Evolutionary conservation across 2,329 filamentous ascomycete species (phyloP), one percentile per base, ranked within the genome.

Genomic region (Xylariales sp.): DNA sequence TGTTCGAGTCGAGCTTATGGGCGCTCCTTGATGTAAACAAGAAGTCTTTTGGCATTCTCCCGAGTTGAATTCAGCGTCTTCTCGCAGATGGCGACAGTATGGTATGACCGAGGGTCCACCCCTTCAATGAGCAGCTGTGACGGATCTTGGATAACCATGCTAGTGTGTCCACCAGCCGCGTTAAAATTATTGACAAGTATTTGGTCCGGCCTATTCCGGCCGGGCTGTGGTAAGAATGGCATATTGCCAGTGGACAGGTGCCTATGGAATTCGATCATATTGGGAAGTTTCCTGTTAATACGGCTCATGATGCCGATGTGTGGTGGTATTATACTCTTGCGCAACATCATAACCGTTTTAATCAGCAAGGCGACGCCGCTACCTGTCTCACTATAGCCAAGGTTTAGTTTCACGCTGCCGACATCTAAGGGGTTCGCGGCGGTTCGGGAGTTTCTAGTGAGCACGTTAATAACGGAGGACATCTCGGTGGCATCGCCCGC

Each of bases 401-500:
- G 43, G 32, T 71, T 73, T 0, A 67, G 60, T 46, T 73, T 73
- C 3, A 63, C 64, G 1, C 65, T 71, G 0, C 72, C 69, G 2
- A 72, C 55, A 28, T 55, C 65, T 1, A 72, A 52, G 14, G 66
- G 34, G 18, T 60, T 55, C 1, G 58, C n/a, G 5, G 52, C 32
- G n/a, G 43, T 50, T 10, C 46, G 61, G 32, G 30, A 5, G 28
- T 14, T 56, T 56, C 49, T 36, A 16, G 55, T 59, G 70, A 91
- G 90, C 1, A 85, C 82, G 41, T 86, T 84, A 28, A 84, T 82
- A 55, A 91, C 87, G 0, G 86, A 89, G 1, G 83, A 83, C 83
- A 89, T 89, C 76, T 92, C 90, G 86, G 85, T 18, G 1, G 85
- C 85, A 75, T 93, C 91, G 67, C 91, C 91, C 39, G 89, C 90